A percentile compares a stretch with the other conserved stretches of the same genome.
Conservation (phyloP, 202 grass and related monocot genomes). For the Cymbopogon flexuosus region DNA sequence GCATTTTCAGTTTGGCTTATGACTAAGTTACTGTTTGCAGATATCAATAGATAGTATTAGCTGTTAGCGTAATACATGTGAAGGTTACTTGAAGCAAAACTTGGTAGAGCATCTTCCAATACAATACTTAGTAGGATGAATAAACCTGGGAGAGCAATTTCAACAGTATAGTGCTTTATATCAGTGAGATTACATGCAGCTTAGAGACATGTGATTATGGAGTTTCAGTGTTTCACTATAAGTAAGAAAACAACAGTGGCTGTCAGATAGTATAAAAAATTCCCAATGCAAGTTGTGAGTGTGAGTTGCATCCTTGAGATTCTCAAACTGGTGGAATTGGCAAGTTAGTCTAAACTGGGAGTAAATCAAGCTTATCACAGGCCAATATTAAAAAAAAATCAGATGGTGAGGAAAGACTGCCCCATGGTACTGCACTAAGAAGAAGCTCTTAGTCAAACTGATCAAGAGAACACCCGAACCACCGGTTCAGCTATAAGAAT, state of each 20-base stretch:
- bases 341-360: background rate
- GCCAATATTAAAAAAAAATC: background rate
- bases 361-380: background rate
- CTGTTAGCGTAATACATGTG: background rate
- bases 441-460: background rate
- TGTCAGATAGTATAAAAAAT: background rate
- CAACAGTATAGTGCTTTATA: background rate
- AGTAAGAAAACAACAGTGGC: background rate
- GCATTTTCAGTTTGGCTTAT: background rate
- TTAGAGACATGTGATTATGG: background rate
- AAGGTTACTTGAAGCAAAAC: background rate
- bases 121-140: background rate
- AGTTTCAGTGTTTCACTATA: background rate
- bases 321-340: background rate
- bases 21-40: background rate
- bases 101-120: background rate
- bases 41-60: background rate
- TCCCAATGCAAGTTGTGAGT: background rate
- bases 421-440: background rate
- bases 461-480: background rate
- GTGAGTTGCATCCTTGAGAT: constrained; percentile 27
- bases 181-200: constrained; percentile 12
- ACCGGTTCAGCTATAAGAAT: background rate
- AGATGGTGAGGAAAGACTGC: background rate
- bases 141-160: background rate